Evolutionary conservation across 129 eudicot genomes (phyloP), one percentile per base, ranked within the genome.

Genomic region (Calendula officinalis): DNA sequence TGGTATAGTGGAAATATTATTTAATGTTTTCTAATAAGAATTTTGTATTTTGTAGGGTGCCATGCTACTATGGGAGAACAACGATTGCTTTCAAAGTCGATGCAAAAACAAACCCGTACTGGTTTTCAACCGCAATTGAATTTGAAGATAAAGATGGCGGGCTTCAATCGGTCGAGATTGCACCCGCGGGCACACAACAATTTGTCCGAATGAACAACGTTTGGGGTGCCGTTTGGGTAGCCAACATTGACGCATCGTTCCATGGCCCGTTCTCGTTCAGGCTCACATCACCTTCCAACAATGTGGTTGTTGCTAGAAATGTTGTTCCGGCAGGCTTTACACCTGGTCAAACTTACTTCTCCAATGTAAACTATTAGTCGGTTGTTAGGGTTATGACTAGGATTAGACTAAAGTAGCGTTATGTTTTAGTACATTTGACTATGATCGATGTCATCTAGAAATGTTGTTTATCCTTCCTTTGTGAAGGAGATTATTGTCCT

Each of bases 151-250:
- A 71, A 47, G 80, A 82, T 39, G 89, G 86, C 8, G 76, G 71
- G 33, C 77, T 82, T 5, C 22, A 7, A 5, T 58, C 43, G 11
- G 80, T 80, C 13, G 86, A 80, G 60, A 73, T 86, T 10, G 60
- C 56, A 10, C 43, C 73, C 0, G 60, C 60, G 4, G 73, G 69
- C 5, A 6, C 77, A 1, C 60, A 33, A 9, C 4, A 41, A 4
- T 72, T 74, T 70, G 12, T 56, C 32, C 16, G 61, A 3, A 81
- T 81, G 91, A 56, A 45, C 9, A 76, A 71, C 27, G 5, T 60
- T 2, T 85, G 80, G 80, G 87, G 87, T 12, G 87, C 87, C 13
- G 83, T 79, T 42, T 85, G 84, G 82, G 77, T 40, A 52, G 56
- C 44, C 8, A 60, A 85, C 44, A 11, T 56, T 0, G 55, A 63